Percentiles rank a stretch among this genome's conserved stretches.
Conservation (phyloP, 2,329 filamentous ascomycete genomes). For the Tolypocladium pustulatum region DNA sequence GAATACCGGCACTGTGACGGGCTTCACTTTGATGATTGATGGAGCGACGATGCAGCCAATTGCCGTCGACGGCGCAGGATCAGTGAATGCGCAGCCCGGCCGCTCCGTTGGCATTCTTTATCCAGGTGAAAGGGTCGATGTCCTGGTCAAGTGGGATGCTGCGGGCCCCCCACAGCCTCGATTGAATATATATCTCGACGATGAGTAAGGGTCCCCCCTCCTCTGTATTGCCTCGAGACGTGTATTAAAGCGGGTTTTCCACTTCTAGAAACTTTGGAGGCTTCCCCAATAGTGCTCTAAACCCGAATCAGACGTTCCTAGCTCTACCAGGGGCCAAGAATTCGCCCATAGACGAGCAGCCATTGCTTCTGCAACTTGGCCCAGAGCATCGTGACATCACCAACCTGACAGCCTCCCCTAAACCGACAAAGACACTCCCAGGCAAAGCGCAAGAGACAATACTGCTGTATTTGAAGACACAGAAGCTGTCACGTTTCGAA, state of each 20-base stretch:
- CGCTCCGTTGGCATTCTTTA: conserved; percentile 13
- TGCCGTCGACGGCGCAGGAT: conserved; percentile 11
- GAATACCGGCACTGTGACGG: conserved; percentile 13
- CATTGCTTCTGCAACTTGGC: background rate
- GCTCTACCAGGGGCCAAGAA: background rate
- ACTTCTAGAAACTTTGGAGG: conserved; percentile 10
- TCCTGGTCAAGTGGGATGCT: conserved; percentile 9
- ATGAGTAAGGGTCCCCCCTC: conserved; percentile 9
- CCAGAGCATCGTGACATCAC: conserved; percentile 4
- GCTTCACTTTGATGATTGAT: conserved; percentile 9
- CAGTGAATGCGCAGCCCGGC: conserved; percentile 4
- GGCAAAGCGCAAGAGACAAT: conserved; percentile 10
- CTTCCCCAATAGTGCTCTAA: conserved; percentile 11
- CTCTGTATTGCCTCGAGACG: background rate
- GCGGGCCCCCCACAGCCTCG: conserved; percentile 2
- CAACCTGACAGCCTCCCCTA: background rate
- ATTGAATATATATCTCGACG: conserved; percentile 13
- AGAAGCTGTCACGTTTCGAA: conserved; percentile 9
- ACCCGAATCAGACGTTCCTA: conserved; percentile 8
- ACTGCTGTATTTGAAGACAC: conserved; percentile 13
- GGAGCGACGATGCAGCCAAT: conserved; percentile 11
- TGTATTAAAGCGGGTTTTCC: rapidly evolving
- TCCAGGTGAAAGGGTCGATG: conserved; percentile 13
- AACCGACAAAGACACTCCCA: background rate
- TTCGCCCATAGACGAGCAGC: background rate